Evolutionary conservation across 805 yeast species (phyloP), one percentile per base, ranked within the genome.

Genomic region (Scheffersomyces stipitis): DNA sequence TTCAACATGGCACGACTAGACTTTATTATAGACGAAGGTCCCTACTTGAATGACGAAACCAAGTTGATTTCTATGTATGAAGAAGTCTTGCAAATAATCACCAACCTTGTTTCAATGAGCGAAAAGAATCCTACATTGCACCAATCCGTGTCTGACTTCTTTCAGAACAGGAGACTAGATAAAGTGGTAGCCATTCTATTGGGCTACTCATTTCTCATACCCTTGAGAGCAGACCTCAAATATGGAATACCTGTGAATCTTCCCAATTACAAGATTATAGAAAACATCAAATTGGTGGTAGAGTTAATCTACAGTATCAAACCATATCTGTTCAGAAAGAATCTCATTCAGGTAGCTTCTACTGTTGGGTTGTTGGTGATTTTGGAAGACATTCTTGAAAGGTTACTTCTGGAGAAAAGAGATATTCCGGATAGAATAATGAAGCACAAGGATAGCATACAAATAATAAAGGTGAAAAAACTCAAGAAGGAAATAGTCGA

Each of bases 11-110:
- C 41, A 23, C 30, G 27, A 10, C 26, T 37, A 14, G 36, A 31
- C 13, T 24, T 20, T 24, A n/a, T 37, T 24, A 17, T 31, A 3
- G 26, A 24, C 15, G 37, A 33, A 18, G 41, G 41, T 17, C 41
- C 37, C 3, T 33, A 24, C 12, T n/a, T 8, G 14, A 23, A 30
- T 20, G 26, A 18, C 15, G 24, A 7, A 10, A 7, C 24, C 24
- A 20, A 20, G 10, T 20, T 20, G 10, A 7, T 7, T 20, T 7
- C 9, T 20, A 10, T 10, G 10, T 20, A 20, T 20, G 24, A 20
- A 20, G 24, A 7, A 20, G 10, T 20, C 10, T 10, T 20, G n/a
- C n/a, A n/a, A n/a, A n/a, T n/a, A n/a, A n/a, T n/a, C n/a, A n/a
- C n/a, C n/a, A n/a, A n/a, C n/a, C n/a, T n/a, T n/a, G n/a, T n/a